Conservation (phyloP, 148 eudicot genomes). For the Cornus kousa region DNA sequence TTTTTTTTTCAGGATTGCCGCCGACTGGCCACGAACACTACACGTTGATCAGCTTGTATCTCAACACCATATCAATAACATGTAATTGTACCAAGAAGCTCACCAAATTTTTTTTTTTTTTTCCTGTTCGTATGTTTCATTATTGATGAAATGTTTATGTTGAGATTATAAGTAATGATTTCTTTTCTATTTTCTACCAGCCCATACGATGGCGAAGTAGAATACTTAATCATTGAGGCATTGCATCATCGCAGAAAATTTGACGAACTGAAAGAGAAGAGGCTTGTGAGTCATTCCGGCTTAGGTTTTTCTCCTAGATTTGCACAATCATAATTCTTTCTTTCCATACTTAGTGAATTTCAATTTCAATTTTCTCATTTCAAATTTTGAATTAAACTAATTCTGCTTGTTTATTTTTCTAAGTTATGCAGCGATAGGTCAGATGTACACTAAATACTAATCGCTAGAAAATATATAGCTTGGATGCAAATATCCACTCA, state of each 20-base stretch:
- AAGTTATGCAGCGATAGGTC: background rate
- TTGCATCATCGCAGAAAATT: background rate
- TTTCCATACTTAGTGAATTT: background rate
- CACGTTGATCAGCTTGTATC: conserved; percentile 1
- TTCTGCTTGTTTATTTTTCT: background rate
- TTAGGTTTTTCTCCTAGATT: background rate
- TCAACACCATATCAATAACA: background rate
- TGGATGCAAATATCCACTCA: background rate
- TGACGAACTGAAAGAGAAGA: background rate
- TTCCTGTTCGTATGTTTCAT: background rate
- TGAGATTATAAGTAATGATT: background rate
- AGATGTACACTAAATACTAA: background rate
- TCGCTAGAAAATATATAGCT: background rate
- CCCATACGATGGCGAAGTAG: background rate
- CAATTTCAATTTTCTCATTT: background rate
- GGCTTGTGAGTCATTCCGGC: background rate
- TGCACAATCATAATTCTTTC: background rate
- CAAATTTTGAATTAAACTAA: background rate
- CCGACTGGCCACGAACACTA: conserved; percentile 1
- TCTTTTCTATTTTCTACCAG: background rate
- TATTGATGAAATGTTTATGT: background rate
- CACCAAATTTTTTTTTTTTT: background rate
- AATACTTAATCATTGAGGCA: conserved; percentile 1
- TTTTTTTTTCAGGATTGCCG: background rate
- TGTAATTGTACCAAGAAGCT: background rate